phyloP scores from a whole-genome alignment of 2,329 filamentous ascomycete genomes.

The Alternaria rosae region DNA sequence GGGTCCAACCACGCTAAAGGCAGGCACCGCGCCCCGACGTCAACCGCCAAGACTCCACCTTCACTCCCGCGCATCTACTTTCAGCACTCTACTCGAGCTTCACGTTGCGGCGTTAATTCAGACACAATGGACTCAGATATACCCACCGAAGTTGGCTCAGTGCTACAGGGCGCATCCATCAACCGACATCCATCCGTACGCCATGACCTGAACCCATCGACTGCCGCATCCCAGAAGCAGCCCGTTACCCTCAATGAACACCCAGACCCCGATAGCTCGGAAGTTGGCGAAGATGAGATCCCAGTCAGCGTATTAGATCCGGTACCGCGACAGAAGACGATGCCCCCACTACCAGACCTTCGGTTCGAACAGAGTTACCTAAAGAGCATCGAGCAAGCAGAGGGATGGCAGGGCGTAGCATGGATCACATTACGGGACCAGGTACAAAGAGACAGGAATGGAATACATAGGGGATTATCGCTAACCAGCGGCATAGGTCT shows the following conservation, averaged over 20 bases:
- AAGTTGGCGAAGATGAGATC: slow-evolving; percentile 70
- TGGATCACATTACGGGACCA: slow-evolving; percentile 91
- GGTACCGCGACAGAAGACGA: slow-evolving; percentile 60
- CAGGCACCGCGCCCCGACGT: slow-evolving; percentile 28
- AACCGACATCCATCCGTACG: slow-evolving; percentile 72
- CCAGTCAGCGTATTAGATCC: slow-evolving; percentile 70
- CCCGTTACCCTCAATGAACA: slow-evolving; percentile 60
- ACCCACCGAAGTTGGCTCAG: slow-evolving; percentile 74
- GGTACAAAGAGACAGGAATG: slow-evolving; percentile 56
- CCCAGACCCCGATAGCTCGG: slow-evolving; percentile 54
- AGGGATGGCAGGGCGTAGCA: slow-evolving; percentile 78
- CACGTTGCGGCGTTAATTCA: neutral
- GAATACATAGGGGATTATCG: neutral
- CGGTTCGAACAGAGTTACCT: slow-evolving; percentile 99
- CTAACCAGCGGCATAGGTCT: slow-evolving; percentile 61
- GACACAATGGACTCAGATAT: slow-evolving; percentile 62
- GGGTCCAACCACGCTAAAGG: slow-evolving; percentile 24
- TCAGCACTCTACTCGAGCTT: neutral
- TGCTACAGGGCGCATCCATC: slow-evolving; percentile 82
- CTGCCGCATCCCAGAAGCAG: slow-evolving; percentile 71
- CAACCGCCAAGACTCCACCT: slow-evolving; percentile 33
- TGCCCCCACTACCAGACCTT: slow-evolving; percentile 81
- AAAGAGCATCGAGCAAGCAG: slow-evolving; percentile 80
- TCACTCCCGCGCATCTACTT: slow-evolving; percentile 17
- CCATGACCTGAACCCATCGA: slow-evolving; percentile 83